Evolutionary conservation across 192 early-diverging fungal genomes (phyloP).

Genomic region (Chytriomyces hyalinus): DNA sequence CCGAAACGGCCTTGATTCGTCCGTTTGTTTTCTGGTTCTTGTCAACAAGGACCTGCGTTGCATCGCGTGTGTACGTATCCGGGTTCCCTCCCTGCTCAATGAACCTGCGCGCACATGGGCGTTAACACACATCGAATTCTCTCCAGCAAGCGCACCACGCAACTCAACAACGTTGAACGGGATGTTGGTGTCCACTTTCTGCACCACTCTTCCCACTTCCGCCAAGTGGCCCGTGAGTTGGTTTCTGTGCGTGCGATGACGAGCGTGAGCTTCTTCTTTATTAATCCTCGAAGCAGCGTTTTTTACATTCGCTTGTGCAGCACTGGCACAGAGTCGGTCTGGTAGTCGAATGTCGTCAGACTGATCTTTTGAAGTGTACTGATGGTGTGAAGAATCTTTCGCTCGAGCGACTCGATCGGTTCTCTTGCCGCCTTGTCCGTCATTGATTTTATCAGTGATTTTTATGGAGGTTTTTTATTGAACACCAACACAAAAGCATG

Average conservation of each 20-base stretch:
- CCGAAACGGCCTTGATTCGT: conserved; percentile 27
- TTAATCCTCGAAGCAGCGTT: background rate
- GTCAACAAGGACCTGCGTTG: conserved; percentile 47
- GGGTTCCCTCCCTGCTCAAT: conserved; percentile 52
- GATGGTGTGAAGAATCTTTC: conserved; percentile 9
- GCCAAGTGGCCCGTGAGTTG: conserved; percentile 4
- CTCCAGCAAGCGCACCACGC: too few relatives aligned
- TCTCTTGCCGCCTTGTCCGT: background rate
- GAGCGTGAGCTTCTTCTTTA: background rate
- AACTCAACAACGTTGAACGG: conserved; percentile 14
- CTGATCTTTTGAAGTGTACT: conserved; percentile 21
- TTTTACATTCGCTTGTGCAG: conserved; percentile 29
- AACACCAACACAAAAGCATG: too few relatives aligned
- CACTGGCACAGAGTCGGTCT: conserved; percentile 23
- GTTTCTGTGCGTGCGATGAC: background rate
- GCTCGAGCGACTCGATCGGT: conserved; percentile 19
- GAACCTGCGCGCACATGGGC: conserved; percentile 9
- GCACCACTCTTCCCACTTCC: conserved; percentile 4
- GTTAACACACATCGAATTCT: too few relatives aligned
- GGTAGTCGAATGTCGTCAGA: conserved; percentile 29
- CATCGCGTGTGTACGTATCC: conserved; percentile 33
- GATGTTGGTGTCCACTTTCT: conserved; percentile 7
- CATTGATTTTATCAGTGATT: too few relatives aligned
- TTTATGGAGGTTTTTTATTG: too few relatives aligned
- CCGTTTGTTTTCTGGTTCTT: conserved; percentile 58